Evolutionary conservation across 192 early-diverging fungal species (phyloP).

Genomic region (Haplosporangium gracile): DNA sequence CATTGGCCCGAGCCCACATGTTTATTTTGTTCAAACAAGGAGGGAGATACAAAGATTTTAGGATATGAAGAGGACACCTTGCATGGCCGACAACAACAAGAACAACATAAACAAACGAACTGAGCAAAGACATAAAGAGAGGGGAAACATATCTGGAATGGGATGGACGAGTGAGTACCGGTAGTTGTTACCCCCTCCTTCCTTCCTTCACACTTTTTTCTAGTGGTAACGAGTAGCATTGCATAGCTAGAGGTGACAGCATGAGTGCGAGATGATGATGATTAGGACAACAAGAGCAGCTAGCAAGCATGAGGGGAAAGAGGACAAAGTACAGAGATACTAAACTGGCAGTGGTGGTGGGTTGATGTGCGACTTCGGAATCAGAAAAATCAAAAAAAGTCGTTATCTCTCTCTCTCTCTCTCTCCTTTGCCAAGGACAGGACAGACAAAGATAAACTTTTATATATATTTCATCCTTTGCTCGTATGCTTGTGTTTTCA

Average conservation of each 20-base stretch:
- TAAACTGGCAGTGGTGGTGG: background rate
- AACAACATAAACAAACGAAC: background rate
- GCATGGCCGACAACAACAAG: background rate
- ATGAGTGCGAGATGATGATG: too few species aligned
- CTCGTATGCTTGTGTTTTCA: background rate
- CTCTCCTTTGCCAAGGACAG: too few species aligned
- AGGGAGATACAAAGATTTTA: background rate
- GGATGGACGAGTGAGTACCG: too few species aligned
- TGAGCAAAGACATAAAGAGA: background rate
- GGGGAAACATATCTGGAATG: too few species aligned
- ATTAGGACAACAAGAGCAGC: too few species aligned
- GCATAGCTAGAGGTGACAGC: too few species aligned
- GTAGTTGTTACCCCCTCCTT: too few species aligned
- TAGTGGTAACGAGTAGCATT: too few species aligned
- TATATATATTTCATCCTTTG: background rate
- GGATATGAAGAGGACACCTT: background rate
- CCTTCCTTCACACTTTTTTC: too few species aligned
- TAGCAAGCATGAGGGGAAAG: background rate
- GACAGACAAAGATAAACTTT: background rate
- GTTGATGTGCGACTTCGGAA: background rate
- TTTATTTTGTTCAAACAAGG: background rate
- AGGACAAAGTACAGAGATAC: background rate
- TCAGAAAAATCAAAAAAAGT: background rate
- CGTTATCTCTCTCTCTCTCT: background rate
- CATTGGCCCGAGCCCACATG: conserved; percentile 8